Percentiles rank a stretch among this genome's conserved stretches.
phyloP scores from a whole-genome alignment of 2,329 filamentous ascomycete species.

The Stagonosporopsis vannaccii region DNA sequence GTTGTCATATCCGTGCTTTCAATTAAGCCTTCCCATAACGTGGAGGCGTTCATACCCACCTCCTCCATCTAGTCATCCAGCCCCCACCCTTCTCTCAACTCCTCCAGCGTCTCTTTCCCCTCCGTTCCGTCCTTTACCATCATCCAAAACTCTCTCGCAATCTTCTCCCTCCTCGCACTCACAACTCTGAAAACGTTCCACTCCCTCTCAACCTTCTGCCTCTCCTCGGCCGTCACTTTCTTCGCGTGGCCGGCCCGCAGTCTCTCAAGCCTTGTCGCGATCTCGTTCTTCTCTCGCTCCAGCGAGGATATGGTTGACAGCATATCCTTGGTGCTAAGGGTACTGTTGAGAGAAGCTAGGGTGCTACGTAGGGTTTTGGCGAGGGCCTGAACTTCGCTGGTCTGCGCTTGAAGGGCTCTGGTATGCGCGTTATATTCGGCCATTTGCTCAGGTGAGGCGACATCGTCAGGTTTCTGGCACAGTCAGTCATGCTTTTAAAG shows the following conservation, averaged over 20 bases:
- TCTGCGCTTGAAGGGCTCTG: conserved; percentile 54
- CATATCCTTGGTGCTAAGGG: conserved; percentile 61
- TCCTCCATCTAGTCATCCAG: conserved; percentile 39
- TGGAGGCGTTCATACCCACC: neutral
- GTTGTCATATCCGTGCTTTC: no score
- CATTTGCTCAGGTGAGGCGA: conserved; percentile 58
- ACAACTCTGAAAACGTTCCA: conserved; percentile 54
- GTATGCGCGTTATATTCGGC: conserved; percentile 59
- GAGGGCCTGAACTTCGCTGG: conserved; percentile 53
- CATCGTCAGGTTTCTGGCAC: conserved; percentile 58
- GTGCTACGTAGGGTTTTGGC: conserved; percentile 60
- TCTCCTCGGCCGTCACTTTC: conserved; percentile 59
- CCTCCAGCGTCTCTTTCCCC: conserved; percentile 56
- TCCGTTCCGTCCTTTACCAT: conserved; percentile 57
- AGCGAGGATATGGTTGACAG: conserved; percentile 53
- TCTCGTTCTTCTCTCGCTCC: conserved; percentile 53
- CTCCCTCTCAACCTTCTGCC: conserved; percentile 55
- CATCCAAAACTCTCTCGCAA: conserved; percentile 61
- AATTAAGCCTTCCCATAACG: neutral
- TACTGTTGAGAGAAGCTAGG: conserved; percentile 56
- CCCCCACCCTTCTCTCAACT: conserved; percentile 58
- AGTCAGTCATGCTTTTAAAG: no score
- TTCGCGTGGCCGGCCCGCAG: conserved; percentile 53
- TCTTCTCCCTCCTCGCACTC: conserved; percentile 54
- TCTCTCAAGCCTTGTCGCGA: conserved; percentile 51